phyloP scores from a whole-genome alignment of 208 protist genomes.

The Kentomonas sorsogonicus region DNA sequence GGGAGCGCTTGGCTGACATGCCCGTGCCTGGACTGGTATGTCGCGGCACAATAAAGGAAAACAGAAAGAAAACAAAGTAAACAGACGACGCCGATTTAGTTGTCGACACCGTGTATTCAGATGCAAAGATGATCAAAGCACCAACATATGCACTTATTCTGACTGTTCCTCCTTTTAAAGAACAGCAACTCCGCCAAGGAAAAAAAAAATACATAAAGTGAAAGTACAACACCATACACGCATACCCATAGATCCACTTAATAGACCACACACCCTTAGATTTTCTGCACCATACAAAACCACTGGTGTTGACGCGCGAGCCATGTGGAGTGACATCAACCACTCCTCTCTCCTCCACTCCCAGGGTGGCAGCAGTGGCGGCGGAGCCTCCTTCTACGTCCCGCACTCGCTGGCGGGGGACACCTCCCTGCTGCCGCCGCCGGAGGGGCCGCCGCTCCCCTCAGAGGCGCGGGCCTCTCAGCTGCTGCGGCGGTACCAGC shows the following conservation, averaged over 20 bases:
- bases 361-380: no score
- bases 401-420: background rate
- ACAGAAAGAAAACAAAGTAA: background rate
- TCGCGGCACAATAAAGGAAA: no score
- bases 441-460: background rate
- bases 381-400: background rate
- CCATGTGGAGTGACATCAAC: no score
- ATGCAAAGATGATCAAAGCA: background rate
- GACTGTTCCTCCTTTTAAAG: background rate
- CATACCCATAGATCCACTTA: background rate
- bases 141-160: background rate
- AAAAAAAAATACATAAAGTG: no score
- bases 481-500: constrained; percentile 32
- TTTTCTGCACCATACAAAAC: no score
- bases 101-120: background rate
- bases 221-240: no score
- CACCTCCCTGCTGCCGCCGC: background rate
- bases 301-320: no score
- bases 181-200: background rate
- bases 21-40: no score
- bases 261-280: background rate
- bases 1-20: no score
- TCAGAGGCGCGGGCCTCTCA: constrained; percentile 7
- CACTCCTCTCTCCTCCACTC: no score
- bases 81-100: background rate